phyloP scores from a whole-genome alignment of 2,329 filamentous ascomycete genomes.

The Penicillium olsonii region DNA sequence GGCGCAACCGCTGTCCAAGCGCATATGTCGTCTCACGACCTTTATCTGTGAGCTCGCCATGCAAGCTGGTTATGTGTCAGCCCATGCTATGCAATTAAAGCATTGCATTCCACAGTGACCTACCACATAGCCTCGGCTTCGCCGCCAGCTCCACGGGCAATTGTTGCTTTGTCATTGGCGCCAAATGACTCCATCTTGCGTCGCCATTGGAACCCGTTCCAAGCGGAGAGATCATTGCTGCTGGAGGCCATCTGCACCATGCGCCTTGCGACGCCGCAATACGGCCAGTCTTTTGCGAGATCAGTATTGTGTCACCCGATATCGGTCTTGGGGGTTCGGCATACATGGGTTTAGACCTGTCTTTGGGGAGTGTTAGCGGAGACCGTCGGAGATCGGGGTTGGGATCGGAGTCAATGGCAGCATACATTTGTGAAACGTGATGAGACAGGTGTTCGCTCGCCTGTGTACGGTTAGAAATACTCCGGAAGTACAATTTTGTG shows the following conservation, averaged over 20 bases:
- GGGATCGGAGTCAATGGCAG: conserved; percentile 1
- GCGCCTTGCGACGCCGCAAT: conserved; percentile 75
- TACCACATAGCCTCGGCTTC: conserved; percentile 81
- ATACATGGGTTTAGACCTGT: conserved; percentile 53
- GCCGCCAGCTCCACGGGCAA: conserved; percentile 67
- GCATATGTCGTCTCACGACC: conserved; percentile 71
- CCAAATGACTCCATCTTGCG: conserved; percentile 83
- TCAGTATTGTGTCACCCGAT: conserved; percentile 17
- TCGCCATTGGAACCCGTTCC: conserved; percentile 63
- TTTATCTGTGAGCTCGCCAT: conserved; percentile 71
- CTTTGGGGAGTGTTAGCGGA: conserved; percentile 32
- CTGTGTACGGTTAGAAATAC: conserved; percentile 33
- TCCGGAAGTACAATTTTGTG: not conserved
- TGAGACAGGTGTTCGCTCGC: conserved; percentile 79
- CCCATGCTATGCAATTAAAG: not conserved
- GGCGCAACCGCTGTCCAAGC: conserved; percentile 67
- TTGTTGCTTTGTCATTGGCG: conserved; percentile 65
- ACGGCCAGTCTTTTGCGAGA: conserved; percentile 71
- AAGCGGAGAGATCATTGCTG: conserved; percentile 54
- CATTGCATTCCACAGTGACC: conserved; percentile 40
- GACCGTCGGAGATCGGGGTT: conserved; percentile 2
- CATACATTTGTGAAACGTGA: conserved; percentile 79
- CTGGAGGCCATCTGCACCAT: conserved; percentile 64
- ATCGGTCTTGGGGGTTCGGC: conserved; percentile 1
- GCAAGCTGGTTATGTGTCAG: conserved; percentile 39